Base-by-base conservation (phyloP, 1,139 yeast genomes). In the Zygoascus sp. region DNA sequence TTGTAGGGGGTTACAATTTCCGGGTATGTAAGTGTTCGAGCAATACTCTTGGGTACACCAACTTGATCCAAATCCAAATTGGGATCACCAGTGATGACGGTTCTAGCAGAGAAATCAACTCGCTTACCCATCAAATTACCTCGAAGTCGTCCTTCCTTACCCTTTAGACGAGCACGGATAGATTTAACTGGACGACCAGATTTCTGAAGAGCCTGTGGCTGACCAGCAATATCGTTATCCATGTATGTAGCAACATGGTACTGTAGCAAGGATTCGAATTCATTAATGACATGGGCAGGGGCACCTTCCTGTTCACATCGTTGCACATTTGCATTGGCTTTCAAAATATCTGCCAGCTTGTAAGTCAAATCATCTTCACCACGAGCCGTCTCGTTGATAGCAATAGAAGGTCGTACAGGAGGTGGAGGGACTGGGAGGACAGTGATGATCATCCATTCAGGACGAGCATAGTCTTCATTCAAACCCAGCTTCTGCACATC, bases 191-290 rank as follows among this genome's bases (percentile, higher is more conserved):
- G 98, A 71, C 98, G 86, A 49, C 98, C 99, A 44, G 97, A 88
- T 69, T 94, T 94, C 66, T 94, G 99, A 55, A 92, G 77, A 35
- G 99, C 98, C 68, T 92, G 98, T 0, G 98, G 99, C 70, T 92
- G 98, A 53, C 99, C 98, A n/a, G 98, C 98, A 69, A 92, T 92
- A 72, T 92, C 98, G 65, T 92, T 92, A 70, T 92, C 98, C 99
- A 92, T 92, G 66, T 92, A 92, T 1, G 99, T 92, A n/a, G 99
- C 98, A 44, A 94, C 97, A 62, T 92, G 98, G 68, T 89, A 94
- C 64, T 94, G 99, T 52, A 94, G 75, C 58, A 94, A 77, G 38
- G 96, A 86, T 66, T 94, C 98, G 62, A 94, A 92, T 69, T 94
- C 99, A 65, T 88, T 87, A 57, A 92, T 84, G 44, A 94, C 97